Evolutionary conservation across 164 flowering plant genomes (phyloP), one percentile per base, ranked within the genome.

Genomic region (Vitis cinerea): DNA sequence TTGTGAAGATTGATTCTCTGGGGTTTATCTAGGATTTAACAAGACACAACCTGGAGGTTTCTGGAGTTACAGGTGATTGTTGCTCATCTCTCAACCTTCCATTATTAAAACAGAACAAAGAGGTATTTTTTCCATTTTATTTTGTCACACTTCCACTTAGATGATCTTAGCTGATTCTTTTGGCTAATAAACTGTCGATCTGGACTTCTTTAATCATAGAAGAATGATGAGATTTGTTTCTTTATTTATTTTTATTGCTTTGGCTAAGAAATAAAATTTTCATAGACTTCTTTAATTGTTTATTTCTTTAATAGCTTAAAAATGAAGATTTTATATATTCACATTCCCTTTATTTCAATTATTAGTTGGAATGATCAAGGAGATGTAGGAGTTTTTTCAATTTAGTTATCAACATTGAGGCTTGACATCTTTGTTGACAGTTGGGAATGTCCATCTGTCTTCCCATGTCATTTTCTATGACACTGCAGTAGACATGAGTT

Each of bases 51-150:
- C 66, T 37, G 69, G 74, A 59, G 70, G 51, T 15, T 50, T 65
- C 71, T 66, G 65, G 64, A 19, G 48, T 44, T 57, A n/a, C 69
- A 63, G 16, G 52, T 69, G 59, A 23, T 67, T 60, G 13, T 16
- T 50, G 66, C 37, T 19, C 68, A 56, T 12, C 73, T 8, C 30
- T 58, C 64, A 63, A 79, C 50, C 14, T 61, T 63, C 83, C 83
- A 61, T 50, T 80, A 63, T 57, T 80, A 71, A 72, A 59, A 61
- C 70, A 51, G 19, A 74, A 27, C 68, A 63, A 62, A 59, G 70
- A 80, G 78, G 80, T 80, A 67, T 55, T 19, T 49, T 0, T 37
- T 69, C 49, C 16, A 23, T 13, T 59, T 6, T 54, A 15, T 15
- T 29, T 11, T 27, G 10, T 53, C 19, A 3, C 10, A 53, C 15